Base-by-base conservation (phyloP, 2,329 filamentous ascomycete species). In the Aspergillus sojae region DNA sequence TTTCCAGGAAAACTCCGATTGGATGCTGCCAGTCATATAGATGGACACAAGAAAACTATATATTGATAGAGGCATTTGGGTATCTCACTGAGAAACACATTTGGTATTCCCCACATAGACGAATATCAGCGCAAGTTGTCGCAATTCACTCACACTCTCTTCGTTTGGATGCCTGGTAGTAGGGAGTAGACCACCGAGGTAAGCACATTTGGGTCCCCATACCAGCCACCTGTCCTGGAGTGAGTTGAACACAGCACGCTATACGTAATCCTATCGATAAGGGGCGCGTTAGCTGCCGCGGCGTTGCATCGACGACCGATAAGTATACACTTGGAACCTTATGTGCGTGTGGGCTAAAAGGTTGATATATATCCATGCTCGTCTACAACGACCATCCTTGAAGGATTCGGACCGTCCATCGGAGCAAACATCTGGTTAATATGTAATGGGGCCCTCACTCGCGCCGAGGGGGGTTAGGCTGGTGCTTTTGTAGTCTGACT, bases 401-500 rank as follows among this genome's bases (percentile, higher is more conserved):
- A 50, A 50, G 23, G 46, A 30, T 11, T 26, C 46, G 26, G 46
- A 3, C 11, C 23, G 26, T 26, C 45, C 23, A 48, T 28, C 45
- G 45, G 45, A 5, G 46, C 23, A 50, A 52, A 52, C 9, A 32
- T 12, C 28, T n/a, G 28, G 28, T 52, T 32, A 52, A 21, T 52
- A 52, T 32, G 28, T 9, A 52, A 32, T 23, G 9, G 28, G 28
- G 3, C 28, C 55, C 43, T 26, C 59, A 41, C 50, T 61, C 53
- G 45, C 60, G 60, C 43, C 36, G 53, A 57, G 43, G 26, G 19
- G 55, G 46, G 36, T 53, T 58, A 58, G 55, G 34, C 23, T 58
- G 45, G 55, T 58, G 43, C 55, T 62, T 62, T 54, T 61, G 58
- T 36, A 54, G 41, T 3, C 30, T 43, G 34, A 11, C 28, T 50